Percentiles rank a stretch among this genome's conserved stretches.
phyloP scores from a whole-genome alignment of 2,329 filamentous ascomycete genomes.

The Botryosphaeria agaves region DNA sequence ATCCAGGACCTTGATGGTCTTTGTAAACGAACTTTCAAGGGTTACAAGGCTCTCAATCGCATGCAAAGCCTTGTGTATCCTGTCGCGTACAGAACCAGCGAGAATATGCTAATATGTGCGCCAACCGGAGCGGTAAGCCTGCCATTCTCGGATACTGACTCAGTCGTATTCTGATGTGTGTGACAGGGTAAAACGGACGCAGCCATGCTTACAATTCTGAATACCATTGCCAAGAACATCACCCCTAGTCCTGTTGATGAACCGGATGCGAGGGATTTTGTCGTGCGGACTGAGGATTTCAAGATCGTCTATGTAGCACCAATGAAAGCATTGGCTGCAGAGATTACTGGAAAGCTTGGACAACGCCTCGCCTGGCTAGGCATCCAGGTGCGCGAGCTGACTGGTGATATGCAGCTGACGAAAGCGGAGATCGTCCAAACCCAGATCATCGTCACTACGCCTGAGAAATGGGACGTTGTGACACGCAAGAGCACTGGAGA shows the following conservation, averaged over 20 bases:
- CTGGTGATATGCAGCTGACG: conserved; percentile 96
- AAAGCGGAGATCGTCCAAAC: conserved; percentile 92
- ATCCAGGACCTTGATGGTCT: conserved; percentile 77
- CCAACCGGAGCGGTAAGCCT: conserved; percentile 67
- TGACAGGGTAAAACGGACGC: conserved; percentile 82
- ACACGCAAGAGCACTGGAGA: conserved; percentile 94
- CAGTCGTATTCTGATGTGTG: conserved; percentile 2
- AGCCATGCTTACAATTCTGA: conserved; percentile 89
- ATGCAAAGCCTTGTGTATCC: conserved; percentile 98
- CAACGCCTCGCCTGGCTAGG: conserved; percentile 88
- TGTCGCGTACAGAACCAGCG: conserved; percentile 85
- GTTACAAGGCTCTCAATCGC: conserved; percentile 83
- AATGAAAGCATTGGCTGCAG: conserved; percentile 95
- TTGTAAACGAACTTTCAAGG: conserved; percentile 80
- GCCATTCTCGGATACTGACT: neutral
- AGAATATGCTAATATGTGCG: conserved; percentile 98
- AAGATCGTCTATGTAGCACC: conserved; percentile 98
- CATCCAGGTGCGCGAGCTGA: conserved; percentile 81
- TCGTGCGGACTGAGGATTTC: conserved; percentile 72
- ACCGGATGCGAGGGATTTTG: conserved; percentile 57
- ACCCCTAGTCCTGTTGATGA: conserved; percentile 64
- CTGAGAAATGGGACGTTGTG: conserved; percentile 98
- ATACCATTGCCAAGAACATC: conserved; percentile 74
- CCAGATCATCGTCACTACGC: conserved; percentile 95
- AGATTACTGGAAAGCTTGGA: conserved; percentile 87